These are phyloP conservation scores for Fistulifera pelliculosa DNA, from an alignment of 108 stramenopile genomes.

Conservation along the genomic window DNA sequence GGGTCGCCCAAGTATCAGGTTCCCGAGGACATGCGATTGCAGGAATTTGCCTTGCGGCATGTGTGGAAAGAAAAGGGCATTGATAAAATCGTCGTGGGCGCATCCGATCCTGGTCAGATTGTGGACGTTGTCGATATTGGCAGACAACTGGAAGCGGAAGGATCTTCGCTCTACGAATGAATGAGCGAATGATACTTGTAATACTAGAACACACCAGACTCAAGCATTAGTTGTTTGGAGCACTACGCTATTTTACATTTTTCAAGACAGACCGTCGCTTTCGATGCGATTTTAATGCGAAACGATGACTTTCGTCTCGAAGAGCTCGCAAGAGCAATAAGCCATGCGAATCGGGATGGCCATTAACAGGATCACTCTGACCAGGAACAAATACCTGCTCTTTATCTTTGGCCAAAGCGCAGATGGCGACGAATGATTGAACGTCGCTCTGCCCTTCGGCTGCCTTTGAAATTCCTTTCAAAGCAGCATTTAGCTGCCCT, in stretches of 20 bases:
- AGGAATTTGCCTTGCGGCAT: constrained; percentile 60
- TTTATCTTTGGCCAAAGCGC: constrained; percentile 41
- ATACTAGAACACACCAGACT: too few species aligned
- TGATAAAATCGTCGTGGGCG: constrained; percentile 11
- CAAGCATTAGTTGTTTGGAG: too few species aligned
- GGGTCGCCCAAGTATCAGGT: constrained; percentile 36
- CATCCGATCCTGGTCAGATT: constrained; percentile 3
- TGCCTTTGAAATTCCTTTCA: constrained; percentile 48
- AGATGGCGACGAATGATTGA: constrained; percentile 24
- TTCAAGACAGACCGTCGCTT: constrained; percentile 6
- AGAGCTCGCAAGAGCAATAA: constrained; percentile 45
- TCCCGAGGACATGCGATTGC: constrained; percentile 37
- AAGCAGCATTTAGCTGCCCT: constrained; percentile 62
- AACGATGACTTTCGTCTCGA: constrained; percentile 64
- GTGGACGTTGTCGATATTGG: background rate
- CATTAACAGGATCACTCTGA: constrained; percentile 26
- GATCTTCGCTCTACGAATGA: too few species aligned
- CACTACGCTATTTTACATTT: background rate
- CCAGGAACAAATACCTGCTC: constrained; percentile 36
- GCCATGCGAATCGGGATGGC: constrained; percentile 33
- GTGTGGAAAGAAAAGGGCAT: constrained; percentile 21
- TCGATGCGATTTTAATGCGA: constrained; percentile 29
- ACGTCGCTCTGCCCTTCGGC: background rate
- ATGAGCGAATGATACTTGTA: too few species aligned
- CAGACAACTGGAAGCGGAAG: too few species aligned